phyloP scores from a whole-genome alignment of 2,329 filamentous ascomycete genomes.

The Fusarium gaditjirri region DNA sequence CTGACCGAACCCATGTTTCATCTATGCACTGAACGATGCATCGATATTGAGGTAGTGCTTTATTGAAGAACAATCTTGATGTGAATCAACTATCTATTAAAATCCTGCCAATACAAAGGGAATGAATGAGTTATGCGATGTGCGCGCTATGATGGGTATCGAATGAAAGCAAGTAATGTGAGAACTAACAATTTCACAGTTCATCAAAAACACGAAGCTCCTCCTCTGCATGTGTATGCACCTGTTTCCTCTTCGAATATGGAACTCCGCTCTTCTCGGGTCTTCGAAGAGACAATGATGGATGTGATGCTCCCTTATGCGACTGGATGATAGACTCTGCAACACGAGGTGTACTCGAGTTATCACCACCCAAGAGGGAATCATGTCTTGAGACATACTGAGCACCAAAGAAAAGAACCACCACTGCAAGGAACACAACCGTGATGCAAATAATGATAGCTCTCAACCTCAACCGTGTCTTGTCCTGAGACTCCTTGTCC shows the following conservation, averaged over 20 bases:
- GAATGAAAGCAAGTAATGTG: slow-evolving; percentile 4
- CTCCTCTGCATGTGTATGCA: slow-evolving; percentile 47
- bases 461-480: slow-evolving; percentile 70
- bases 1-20: neutral
- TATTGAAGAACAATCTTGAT: neutral
- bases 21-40: neutral
- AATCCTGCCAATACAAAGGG: neutral
- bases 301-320: slow-evolving; percentile 38
- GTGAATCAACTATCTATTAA: neutral
- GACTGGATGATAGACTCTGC: slow-evolving; percentile 40
- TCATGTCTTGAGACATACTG: slow-evolving; percentile 37
- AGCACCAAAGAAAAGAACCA: slow-evolving; percentile 54
- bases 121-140: neutral
- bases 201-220: slow-evolving; percentile 59
- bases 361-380: slow-evolving; percentile 12
- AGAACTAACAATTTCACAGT: slow-evolving; percentile 47
- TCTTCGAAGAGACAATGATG: slow-evolving; percentile 30
- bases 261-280: slow-evolving; percentile 38
- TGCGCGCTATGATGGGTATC: slow-evolving; percentile 23
- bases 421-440: slow-evolving; percentile 58
- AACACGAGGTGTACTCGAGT: slow-evolving; percentile 17
- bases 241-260: slow-evolving; percentile 44
- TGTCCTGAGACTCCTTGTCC: slow-evolving; percentile 75
- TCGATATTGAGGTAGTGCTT: neutral
- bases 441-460: slow-evolving; percentile 71